Percentiles rank a stretch among this genome's conserved stretches.
These are phyloP conservation scores for Aspergillus uvarum DNA, from an alignment of 2,329 filamentous ascomycete species.

Conservation along the genomic window DNA sequence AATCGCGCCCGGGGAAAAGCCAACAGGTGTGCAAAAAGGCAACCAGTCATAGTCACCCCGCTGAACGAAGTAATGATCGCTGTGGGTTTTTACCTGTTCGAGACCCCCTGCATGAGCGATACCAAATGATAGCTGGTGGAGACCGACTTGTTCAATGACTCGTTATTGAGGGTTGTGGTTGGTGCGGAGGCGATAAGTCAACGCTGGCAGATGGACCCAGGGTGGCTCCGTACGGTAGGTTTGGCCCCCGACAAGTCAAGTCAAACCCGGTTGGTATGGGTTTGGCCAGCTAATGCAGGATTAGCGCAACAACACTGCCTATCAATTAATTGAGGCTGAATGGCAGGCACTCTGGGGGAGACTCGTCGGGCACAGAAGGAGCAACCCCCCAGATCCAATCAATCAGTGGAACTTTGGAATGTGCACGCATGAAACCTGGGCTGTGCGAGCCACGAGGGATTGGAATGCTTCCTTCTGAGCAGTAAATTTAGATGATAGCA, in stretches of 20 bases:
- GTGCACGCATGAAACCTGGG: constrained; percentile 1
- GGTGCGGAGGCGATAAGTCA: not conserved
- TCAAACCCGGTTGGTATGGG: not conserved
- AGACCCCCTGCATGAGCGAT: not conserved
- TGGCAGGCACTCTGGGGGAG: not conserved
- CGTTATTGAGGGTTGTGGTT: not conserved
- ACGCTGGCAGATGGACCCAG: not conserved
- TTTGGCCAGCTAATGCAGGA: constrained; percentile 1
- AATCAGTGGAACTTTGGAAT: not conserved
- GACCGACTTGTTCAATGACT: not conserved
- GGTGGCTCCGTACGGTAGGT: not conserved
- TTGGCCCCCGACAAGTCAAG: constrained; percentile 1
- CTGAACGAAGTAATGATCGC: not conserved
- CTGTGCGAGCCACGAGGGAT: constrained; percentile 2
- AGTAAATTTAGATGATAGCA: not conserved
- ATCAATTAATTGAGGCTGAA: constrained; percentile 4
- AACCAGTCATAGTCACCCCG: not conserved
- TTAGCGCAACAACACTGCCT: constrained; percentile 3
- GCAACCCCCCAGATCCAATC: not conserved
- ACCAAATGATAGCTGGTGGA: not conserved
- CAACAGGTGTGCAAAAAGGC: constrained; percentile 2
- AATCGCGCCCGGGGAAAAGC: not conserved
- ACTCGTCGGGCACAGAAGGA: constrained; percentile 1
- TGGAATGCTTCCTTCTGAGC: no score
- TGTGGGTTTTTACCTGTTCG: not conserved